Percentiles rank a stretch among this genome's conserved stretches.
phyloP scores from a whole-genome alignment of 495 filamentous ascomycete genomes.

The Penicillium soppii region DNA sequence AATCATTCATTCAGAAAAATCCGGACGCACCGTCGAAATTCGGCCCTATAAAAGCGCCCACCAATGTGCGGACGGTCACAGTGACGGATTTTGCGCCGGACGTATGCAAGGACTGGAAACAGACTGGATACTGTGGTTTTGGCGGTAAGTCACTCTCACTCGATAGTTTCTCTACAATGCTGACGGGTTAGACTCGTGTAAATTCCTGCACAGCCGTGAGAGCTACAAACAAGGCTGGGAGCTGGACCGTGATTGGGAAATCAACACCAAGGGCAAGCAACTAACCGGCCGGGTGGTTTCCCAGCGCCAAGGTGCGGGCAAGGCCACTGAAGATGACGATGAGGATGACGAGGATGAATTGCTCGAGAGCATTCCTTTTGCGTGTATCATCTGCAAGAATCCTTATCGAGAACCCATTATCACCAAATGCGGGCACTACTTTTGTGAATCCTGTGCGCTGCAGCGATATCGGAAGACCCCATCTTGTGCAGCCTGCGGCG shows the following conservation, averaged over 20 bases:
- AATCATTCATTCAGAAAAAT: slow-evolving; percentile 76
- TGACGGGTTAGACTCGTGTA: slow-evolving; percentile 48
- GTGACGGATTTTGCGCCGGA: slow-evolving; percentile 90
- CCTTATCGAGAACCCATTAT: slow-evolving; percentile 79
- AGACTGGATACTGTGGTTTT: slow-evolving; percentile 77
- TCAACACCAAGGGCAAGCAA: slow-evolving; percentile 72
- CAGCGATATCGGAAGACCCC: slow-evolving; percentile 79
- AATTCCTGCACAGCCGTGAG: slow-evolving; percentile 82
- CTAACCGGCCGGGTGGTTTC: slow-evolving; percentile 61
- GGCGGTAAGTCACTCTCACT: slow-evolving; percentile 13
- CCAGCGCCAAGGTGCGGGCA: slow-evolving; percentile 46
- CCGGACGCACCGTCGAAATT: slow-evolving; percentile 73
- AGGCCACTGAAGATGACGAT: slow-evolving; percentile 44
- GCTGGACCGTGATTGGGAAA: slow-evolving; percentile 91
- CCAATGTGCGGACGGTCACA: slow-evolving; percentile 88
- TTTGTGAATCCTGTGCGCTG: slow-evolving; percentile 87
- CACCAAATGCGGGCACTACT: slow-evolving; percentile 93
- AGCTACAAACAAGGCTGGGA: slow-evolving; percentile 96
- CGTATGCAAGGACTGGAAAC: slow-evolving; percentile 94
- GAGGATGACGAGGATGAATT: slow-evolving; percentile 69
- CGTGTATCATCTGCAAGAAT: slow-evolving; percentile 87
- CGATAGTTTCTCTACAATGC: background rate
- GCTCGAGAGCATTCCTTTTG: slow-evolving; percentile 88
- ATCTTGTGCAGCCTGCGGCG: slow-evolving; percentile 80
- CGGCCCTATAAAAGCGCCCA: slow-evolving; percentile 84